phyloP scores from a whole-genome alignment of 2,329 filamentous ascomycete genomes.

The Clonostachys chloroleuca region DNA sequence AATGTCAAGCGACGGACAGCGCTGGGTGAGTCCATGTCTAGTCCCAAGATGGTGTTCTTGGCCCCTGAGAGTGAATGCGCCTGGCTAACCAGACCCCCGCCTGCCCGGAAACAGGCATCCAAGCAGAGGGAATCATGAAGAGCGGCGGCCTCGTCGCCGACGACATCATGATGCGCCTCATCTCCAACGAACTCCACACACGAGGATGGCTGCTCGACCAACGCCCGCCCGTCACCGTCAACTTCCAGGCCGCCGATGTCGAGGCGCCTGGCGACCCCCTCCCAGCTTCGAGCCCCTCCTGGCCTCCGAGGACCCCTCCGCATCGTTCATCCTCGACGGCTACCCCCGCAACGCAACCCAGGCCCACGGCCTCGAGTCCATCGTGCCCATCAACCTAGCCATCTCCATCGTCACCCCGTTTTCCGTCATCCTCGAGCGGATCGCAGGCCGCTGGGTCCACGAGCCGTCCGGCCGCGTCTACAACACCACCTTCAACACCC shows the following conservation, averaged over 20 bases:
- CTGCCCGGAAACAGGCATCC: slow-evolving; percentile 58
- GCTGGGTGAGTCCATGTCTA: slow-evolving; percentile 55
- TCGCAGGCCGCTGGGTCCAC: slow-evolving; percentile 91
- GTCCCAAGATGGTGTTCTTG: not conserved
- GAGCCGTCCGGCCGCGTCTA: slow-evolving; percentile 88
- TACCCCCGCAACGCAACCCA: slow-evolving; percentile 87
- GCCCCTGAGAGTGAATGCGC: not conserved
- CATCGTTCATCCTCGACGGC: slow-evolving; percentile 93
- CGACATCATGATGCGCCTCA: slow-evolving; percentile 85
- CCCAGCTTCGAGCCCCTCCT: slow-evolving; percentile 29
- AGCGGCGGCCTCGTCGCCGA: slow-evolving; percentile 88
- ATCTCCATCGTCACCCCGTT: slow-evolving; percentile 83
- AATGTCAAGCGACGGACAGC: slow-evolving; percentile 89
- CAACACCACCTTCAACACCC: slow-evolving; percentile 89
- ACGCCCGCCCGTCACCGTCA: not conserved
- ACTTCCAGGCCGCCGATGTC: slow-evolving; percentile 7
- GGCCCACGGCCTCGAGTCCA: slow-evolving; percentile 68
- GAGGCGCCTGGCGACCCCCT: slow-evolving; percentile 6
- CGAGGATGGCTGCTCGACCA: slow-evolving; percentile 68
- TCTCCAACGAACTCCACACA: slow-evolving; percentile 80
- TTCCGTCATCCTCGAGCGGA: slow-evolving; percentile 82
- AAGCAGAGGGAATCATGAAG: slow-evolving; percentile 86
- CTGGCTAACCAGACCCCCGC: slow-evolving; percentile 3
- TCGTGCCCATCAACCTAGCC: slow-evolving; percentile 93
- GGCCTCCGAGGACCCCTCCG: slow-evolving; percentile 65